Evolutionary conservation across 2,329 filamentous ascomycete species (phyloP).

Genomic region (Rhytidhysteron rufulum): DNA sequence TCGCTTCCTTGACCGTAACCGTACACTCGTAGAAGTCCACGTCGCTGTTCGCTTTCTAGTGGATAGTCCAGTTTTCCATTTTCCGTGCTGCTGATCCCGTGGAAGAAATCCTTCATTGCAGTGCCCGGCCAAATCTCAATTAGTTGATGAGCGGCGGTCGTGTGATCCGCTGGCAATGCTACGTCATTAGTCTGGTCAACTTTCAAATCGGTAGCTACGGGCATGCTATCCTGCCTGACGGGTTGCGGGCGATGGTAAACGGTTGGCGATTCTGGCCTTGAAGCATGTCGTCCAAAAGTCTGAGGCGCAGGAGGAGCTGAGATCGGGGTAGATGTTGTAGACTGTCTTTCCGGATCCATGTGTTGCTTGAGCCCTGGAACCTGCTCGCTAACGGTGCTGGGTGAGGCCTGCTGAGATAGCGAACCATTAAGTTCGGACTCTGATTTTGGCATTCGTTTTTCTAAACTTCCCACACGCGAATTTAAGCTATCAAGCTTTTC

Average conservation of each 20-base stretch:
- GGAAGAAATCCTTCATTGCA: conserved; percentile 52
- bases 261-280: not conserved
- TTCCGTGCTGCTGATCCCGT: conserved; percentile 50
- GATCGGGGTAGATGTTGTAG: not conserved
- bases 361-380: not conserved
- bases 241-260: not conserved
- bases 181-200: conserved; percentile 32
- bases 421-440: conserved; percentile 9
- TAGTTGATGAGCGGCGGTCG: conserved; percentile 81
- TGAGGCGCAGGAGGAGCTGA: not conserved
- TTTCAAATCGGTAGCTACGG: no score
- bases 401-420: not conserved
- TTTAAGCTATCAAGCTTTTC: conserved; percentile 19
- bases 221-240: not conserved
- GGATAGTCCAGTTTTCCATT: conserved; percentile 64
- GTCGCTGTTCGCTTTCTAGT: conserved; percentile 68
- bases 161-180: conserved; percentile 79
- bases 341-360: not conserved
- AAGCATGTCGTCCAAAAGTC: not conserved
- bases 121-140: conserved; percentile 62
- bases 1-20: conserved; percentile 74
- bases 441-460: conserved; percentile 29
- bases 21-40: conserved; percentile 71
- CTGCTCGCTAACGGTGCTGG: not conserved
- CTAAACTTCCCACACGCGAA: conserved; percentile 30